A percentile compares a stretch with the other conserved stretches of the same genome.
Conservation (phyloP, 176 grass and related monocot species). For the Aegilops bicornis region DNA sequence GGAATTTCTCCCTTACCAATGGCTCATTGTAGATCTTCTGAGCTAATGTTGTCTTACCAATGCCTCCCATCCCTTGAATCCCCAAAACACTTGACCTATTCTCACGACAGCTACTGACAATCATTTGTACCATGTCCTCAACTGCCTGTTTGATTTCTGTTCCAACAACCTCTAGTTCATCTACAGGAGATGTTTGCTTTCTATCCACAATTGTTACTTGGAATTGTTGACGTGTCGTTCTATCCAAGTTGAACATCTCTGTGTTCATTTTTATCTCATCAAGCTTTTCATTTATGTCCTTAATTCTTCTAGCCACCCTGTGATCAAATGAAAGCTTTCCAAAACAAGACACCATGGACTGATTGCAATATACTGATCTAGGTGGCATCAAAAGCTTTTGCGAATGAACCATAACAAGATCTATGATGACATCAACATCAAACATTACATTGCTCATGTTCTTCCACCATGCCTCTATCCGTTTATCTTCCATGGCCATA, state of each 20-base stretch:
- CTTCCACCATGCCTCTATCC: slow-evolving; percentile 14
- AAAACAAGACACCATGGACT: background rate
- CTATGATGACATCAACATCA: slow-evolving; percentile 30
- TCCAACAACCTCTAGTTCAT: slow-evolving; percentile 42
- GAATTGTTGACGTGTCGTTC: background rate
- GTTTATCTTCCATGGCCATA: background rate
- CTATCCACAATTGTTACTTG: background rate
- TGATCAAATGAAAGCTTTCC: background rate
- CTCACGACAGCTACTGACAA: background rate
- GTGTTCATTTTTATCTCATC: background rate
- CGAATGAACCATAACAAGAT: slow-evolving; percentile 25
- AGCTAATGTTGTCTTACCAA: slow-evolving; percentile 58
- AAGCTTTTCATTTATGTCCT: slow-evolving; percentile 22
- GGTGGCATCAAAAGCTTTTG: background rate
- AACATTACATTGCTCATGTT: slow-evolving; percentile 22
- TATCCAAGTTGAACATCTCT: background rate
- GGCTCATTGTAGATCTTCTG: slow-evolving; percentile 41
- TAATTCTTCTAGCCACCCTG: slow-evolving; percentile 14
- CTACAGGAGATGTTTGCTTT: background rate
- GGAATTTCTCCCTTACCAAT: slow-evolving; percentile 7
- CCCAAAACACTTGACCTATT: background rate
- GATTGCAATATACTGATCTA: background rate
- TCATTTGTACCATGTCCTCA: slow-evolving; percentile 18
- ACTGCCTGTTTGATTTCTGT: background rate
- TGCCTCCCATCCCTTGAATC: slow-evolving; percentile 42